Evolutionary conservation across 2,329 filamentous ascomycete species (phyloP), one percentile per base, ranked within the genome.

Genomic region (Colletotrichum lupini): DNA sequence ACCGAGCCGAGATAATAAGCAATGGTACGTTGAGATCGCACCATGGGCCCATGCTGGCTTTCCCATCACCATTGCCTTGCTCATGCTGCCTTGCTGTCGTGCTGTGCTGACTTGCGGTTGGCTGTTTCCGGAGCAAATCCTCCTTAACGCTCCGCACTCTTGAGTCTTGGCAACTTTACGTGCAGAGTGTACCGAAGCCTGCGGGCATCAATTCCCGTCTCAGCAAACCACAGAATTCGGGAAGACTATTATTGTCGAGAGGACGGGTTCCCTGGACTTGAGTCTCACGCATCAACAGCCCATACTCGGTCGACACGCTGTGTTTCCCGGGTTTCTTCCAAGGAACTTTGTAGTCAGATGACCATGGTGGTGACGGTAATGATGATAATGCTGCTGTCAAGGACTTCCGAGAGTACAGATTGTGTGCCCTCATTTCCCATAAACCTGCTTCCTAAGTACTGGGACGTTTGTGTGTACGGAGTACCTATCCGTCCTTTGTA

Each of bases 51-150:
- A 16, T 35, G 61, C 28, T 53, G 46, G 53, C 46, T 37, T 42
- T 64, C 6, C 28, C 26, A 22, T 28, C 2, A 3, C 28, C 11
- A 42, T 37, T 53, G 28, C 30, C 16, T 64, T 35, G 42, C 42
- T 49, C 16, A 37, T 35, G 42, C 37, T 26, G 26, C 26, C 26
- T 26, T 26, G 26, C 26, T 26, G 26, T 26, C 1, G 26, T 46
- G 16, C 37, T 19, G 16, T 26, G 53, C 22, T n/a, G 46, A 56
- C 59, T 22, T 35, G 55, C 55, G 22, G 66, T 30, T 30, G 57
- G 59, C 66, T 53, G 65, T 35, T 60, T 19, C 28, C 70, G 70
- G 70, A 73, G 70, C 70, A 70, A 65, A 65, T 46, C 28, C 70
- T 73, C 70, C 66, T 52, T 32, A n/a, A 26, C 26, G 26, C 66